Evolutionary conservation across 148 eudicot species (phyloP), one percentile per base, ranked within the genome.

Genomic region (Cornus kousa): DNA sequence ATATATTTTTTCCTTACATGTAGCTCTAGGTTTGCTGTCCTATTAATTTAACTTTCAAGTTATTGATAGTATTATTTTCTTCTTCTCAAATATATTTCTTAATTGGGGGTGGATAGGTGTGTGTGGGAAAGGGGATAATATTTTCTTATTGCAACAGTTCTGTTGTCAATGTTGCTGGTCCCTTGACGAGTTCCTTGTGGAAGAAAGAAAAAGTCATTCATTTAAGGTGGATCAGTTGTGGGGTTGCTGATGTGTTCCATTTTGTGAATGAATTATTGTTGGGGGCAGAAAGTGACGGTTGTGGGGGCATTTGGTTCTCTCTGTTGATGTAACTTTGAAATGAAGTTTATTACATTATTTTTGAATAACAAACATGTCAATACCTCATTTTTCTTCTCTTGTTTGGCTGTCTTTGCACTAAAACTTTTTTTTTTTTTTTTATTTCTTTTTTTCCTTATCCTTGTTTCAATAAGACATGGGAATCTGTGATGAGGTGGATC

Each of bases 401-500:
- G 16, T 81, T 78, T 83, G 64, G 83, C 60, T 79, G 78, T 74
- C 48, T 33, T 35, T 35, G 37, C 4, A 35, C 5, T 35, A 28
- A 39, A 48, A 65, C 59, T 68, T 74, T 84, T 75, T 84, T 53
- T 81, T 77, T 11, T 70, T 68, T 39, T 71, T n/a, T 74, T 68
- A 16, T 46, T 77, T 72, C 5, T 64, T 57, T 50, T 23, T 57
- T 57, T n/a, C 73, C 67, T 5, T 74, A 46, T 77, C 68, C 7
- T 77, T 80, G n/a, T 64, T 39, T 78, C 46, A 72, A 62, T 39
- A 73, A 85, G 80, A 83, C 76, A 76, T 80, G 76, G 78, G 86
- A 84, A 84, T 82, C 60, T 82, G 73, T 66, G 28, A 22, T 87
- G 83, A 69, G 79, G 83, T 78, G 87, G 80, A 84, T 77, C 72